A percentile compares a stretch with the other conserved stretches of the same genome.
Evolutionary conservation across 208 protist genomes (phyloP).

Genomic region (Leishmania arabica): DNA sequence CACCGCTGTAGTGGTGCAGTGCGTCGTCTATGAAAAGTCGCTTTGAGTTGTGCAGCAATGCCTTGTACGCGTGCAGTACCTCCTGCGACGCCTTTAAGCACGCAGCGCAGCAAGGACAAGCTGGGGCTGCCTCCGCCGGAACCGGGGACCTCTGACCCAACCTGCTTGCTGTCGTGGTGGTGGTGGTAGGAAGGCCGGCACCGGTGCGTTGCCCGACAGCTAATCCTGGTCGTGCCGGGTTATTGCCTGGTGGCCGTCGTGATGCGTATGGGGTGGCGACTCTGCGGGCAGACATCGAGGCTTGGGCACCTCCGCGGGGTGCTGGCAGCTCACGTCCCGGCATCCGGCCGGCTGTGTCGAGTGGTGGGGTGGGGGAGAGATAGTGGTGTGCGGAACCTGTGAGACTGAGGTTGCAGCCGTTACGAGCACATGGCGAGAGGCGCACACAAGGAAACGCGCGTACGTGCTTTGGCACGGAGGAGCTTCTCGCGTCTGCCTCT

Average conservation of each 20-base stretch:
- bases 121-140: conserved; percentile 7
- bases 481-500: neutral
- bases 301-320: neutral
- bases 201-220: neutral
- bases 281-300: neutral
- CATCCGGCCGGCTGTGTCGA: conserved; percentile 4
- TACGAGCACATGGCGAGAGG: neutral
- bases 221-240: neutral
- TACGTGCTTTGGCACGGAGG: neutral
- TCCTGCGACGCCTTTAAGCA: conserved; percentile 17
- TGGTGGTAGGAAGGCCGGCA: neutral
- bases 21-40: conserved; percentile 55
- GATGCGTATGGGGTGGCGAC: neutral
- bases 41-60: conserved; percentile 51
- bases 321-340: conserved; percentile 15
- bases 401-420: no score
- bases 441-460: no score
- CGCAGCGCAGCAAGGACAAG: conserved; percentile 28
- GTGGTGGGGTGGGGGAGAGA: neutral
- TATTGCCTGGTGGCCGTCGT: neutral
- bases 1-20: conserved; percentile 66
- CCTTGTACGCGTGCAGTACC: conserved; percentile 30
- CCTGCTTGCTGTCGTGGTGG: neutral
- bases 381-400: neutral
- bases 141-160: neutral